Percentiles rank a stretch among this genome's conserved stretches.
phyloP scores from a whole-genome alignment of 108 stramenopile species.

The Cyclostephanos tholiformis region DNA sequence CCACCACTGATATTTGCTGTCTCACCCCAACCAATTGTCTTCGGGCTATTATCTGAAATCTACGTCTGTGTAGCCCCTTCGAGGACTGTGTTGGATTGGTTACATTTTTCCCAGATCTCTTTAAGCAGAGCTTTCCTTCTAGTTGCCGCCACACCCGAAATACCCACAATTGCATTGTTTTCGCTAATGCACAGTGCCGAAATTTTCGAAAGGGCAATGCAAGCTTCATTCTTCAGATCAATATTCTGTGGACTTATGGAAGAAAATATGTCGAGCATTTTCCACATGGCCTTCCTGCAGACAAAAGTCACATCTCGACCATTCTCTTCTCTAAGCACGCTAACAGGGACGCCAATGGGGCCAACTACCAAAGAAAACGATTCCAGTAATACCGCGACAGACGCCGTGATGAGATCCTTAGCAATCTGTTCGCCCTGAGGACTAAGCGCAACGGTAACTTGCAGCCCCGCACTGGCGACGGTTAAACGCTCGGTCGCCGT shows the following conservation, averaged over 20 bases:
- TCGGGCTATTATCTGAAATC: neutral
- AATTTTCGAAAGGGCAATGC: slow-evolving; percentile 58
- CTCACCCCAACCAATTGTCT: neutral
- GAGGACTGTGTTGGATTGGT: slow-evolving; percentile 10
- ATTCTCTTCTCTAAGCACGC: slow-evolving; percentile 57
- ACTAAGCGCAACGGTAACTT: slow-evolving; percentile 62
- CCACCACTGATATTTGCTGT: neutral
- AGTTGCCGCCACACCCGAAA: slow-evolving; percentile 54
- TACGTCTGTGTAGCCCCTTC: slow-evolving; percentile 24
- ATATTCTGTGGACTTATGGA: slow-evolving; percentile 42
- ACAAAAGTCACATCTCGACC: slow-evolving; percentile 60
- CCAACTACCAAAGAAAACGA: slow-evolving; percentile 71
- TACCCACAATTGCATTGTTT: slow-evolving; percentile 43
- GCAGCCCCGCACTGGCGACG: slow-evolving; percentile 60
- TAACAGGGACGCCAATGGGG: slow-evolving; percentile 78
- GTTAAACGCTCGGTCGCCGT: slow-evolving; percentile 62
- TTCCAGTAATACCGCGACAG: slow-evolving; percentile 58
- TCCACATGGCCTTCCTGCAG: slow-evolving; percentile 63
- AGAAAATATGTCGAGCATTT: slow-evolving; percentile 56
- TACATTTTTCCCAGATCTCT: slow-evolving; percentile 60
- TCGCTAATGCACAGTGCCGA: slow-evolving; percentile 69
- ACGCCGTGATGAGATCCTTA: slow-evolving; percentile 41
- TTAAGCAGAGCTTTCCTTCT: slow-evolving; percentile 66
- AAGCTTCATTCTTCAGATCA: slow-evolving; percentile 46
- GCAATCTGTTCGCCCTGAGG: slow-evolving; percentile 52